Evolutionary conservation across 805 yeast species (phyloP).

Genomic region (Barnettozyma wickerhamii): DNA sequence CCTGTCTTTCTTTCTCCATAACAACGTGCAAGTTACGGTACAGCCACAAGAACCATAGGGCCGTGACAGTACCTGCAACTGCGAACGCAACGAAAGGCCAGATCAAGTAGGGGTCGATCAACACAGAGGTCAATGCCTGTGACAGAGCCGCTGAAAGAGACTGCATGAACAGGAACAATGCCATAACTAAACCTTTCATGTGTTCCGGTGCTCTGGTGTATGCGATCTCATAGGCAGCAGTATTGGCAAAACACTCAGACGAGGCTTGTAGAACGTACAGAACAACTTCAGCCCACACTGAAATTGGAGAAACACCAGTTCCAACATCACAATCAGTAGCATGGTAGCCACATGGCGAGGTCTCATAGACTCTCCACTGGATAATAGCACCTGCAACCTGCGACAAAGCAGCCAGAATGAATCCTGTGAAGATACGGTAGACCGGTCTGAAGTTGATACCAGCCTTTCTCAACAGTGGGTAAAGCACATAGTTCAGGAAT

Average conservation of each 20-base stretch:
- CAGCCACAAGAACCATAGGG: constrained; percentile 43
- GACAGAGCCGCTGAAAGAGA: constrained; percentile 76
- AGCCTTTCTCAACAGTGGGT: constrained; percentile 44
- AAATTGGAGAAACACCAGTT: constrained; percentile 34
- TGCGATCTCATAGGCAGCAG: constrained; percentile 79
- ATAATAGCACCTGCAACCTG: constrained; percentile 45
- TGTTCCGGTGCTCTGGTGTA: constrained; percentile 73
- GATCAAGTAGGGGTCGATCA: constrained; percentile 61
- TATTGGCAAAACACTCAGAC: constrained; percentile 72
- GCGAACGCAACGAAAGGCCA: constrained; percentile 67
- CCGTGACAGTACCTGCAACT: constrained; percentile 51
- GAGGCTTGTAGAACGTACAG: constrained; percentile 68
- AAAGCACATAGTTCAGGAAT: constrained; percentile 52
- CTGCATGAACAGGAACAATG: constrained; percentile 57
- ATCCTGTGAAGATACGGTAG: constrained; percentile 66
- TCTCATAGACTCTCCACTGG: constrained; percentile 60
- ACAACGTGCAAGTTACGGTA: constrained; percentile 12
- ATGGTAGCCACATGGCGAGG: constrained; percentile 67
- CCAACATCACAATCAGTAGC: constrained; percentile 46
- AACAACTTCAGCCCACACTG: constrained; percentile 59
- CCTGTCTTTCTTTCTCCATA: constrained; percentile 12
- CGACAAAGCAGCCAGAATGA: constrained; percentile 48
- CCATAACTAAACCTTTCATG: constrained; percentile 38
- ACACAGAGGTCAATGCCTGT: constrained; percentile 61
- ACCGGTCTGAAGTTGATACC: constrained; percentile 61